phyloP scores from a whole-genome alignment of 352 stramenopile species.

The Elongisporangium undulatum region DNA sequence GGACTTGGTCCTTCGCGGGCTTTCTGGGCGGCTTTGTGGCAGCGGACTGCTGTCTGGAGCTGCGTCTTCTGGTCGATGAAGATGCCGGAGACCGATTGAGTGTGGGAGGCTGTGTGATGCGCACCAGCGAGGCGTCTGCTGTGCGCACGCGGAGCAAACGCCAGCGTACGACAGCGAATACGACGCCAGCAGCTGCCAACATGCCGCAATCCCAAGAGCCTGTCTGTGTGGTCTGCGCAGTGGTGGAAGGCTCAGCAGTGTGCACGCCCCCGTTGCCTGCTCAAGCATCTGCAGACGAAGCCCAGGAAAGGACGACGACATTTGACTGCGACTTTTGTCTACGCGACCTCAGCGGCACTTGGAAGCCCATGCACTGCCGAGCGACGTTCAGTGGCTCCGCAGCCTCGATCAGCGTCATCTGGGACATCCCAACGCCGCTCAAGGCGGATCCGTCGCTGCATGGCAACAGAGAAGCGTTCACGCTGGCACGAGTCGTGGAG shows the following conservation, averaged over 20 bases:
- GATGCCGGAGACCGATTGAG: slow-evolving; percentile 31
- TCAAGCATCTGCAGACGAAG: not conserved
- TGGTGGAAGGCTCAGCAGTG: not conserved
- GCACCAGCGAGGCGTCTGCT: not conserved
- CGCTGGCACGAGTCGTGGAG: slow-evolving; percentile 2
- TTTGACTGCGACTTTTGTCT: not conserved
- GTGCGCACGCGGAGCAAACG: slow-evolving; percentile 17
- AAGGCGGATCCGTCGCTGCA: slow-evolving; percentile 20
- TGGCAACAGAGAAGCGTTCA: slow-evolving; percentile 14
- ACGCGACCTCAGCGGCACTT: not conserved
- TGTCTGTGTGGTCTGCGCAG: not conserved
- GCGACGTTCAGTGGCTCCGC: not conserved
- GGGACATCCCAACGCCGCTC: slow-evolving; percentile 1
- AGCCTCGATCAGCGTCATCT: not conserved
- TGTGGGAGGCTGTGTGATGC: slow-evolving; percentile 8
- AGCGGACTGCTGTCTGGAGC: slow-evolving; percentile 25
- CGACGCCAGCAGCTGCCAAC: not conserved
- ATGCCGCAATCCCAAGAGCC: slow-evolving; percentile 17
- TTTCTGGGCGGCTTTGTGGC: slow-evolving; percentile 34
- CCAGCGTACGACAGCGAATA: slow-evolving; percentile 6
- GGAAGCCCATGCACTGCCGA: not conserved
- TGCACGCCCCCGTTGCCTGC: not conserved
- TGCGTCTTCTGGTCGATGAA: slow-evolving; percentile 35
- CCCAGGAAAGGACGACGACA: no score
- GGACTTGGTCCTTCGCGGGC: slow-evolving; percentile 40